Evolutionary conservation across 768 basidiomycete species (phyloP), one percentile per base, ranked within the genome.

Genomic region (Trametes punicea): DNA sequence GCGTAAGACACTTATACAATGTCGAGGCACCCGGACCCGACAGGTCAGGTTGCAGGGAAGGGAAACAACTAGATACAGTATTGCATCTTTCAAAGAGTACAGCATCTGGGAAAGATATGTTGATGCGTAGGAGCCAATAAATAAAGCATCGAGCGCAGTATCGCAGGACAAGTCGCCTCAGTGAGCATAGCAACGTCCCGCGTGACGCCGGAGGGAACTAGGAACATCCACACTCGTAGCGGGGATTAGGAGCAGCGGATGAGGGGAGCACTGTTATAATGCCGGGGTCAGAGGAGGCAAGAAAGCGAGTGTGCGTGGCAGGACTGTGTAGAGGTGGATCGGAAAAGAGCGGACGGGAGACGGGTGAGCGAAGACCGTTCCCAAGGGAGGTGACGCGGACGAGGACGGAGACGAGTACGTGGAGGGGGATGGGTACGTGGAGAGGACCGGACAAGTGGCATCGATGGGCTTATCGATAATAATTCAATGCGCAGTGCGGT

Each of bases 291-390:
- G 21, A 52, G 46, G 44, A 46, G 44, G 47, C 29, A 29, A 21
- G 6, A 38, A 39, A 47, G 34, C 21, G 34, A 27, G 18, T 20
- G 45, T 41, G 21, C 15, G 26, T n/a, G n/a, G n/a, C n/a, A n/a
- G n/a, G n/a, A n/a, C n/a, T n/a, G n/a, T 46, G 58, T 46, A 20
- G 41, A 44, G 26, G 15, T 13, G 25, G 23, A 41, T n/a, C 30
- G 21, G 15, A 26, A 69, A 69, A 9, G 70, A 71, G 65, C 51
- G 70, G 70, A 71, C 62, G 64, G 67, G 65, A 71, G 36, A 51
- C 47, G 63, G 56, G 60, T 56, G 56, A 56, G 7, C 42, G 29
- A 26, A 64, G 62, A 59, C 65, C 55, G 57, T 50, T 65, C 64
- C 65, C 53, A 61, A 18, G 36, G 23, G 34, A 29, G 10, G 27